These are phyloP conservation scores for Cutaneotrichosporon spelunceum DNA, from an alignment of 1,284 basidiomycete genomes.

Conservation along the genomic window DNA sequence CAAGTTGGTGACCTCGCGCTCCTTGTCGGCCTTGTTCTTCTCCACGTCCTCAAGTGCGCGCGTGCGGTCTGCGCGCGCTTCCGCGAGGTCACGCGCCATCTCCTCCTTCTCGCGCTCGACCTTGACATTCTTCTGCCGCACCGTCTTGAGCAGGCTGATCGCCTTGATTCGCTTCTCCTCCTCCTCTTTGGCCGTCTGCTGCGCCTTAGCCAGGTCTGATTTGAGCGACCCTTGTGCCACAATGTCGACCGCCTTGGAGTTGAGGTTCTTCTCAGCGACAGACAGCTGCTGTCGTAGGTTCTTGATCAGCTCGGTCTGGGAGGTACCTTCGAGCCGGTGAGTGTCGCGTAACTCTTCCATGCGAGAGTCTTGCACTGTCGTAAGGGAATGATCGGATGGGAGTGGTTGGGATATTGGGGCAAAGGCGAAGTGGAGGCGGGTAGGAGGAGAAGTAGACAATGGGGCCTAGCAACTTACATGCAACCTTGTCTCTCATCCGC, in stretches of 20 bases:
- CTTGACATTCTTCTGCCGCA: slow-evolving; percentile 87
- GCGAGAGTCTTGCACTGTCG: slow-evolving; percentile 72
- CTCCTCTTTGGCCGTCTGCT: slow-evolving; percentile 72
- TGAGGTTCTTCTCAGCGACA: slow-evolving; percentile 64
- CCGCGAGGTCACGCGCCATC: slow-evolving; percentile 58
- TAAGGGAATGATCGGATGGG: slow-evolving; percentile 14
- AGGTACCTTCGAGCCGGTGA: slow-evolving; percentile 70
- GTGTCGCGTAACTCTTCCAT: slow-evolving; percentile 78
- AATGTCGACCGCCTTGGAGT: slow-evolving; percentile 53
- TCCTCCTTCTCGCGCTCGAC: slow-evolving; percentile 89
- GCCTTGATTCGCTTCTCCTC: slow-evolving; percentile 95
- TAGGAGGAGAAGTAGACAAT: too few relatives aligned
- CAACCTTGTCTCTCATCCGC: slow-evolving; percentile 65
- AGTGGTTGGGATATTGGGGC: too few relatives aligned
- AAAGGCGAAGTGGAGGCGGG: too few relatives aligned
- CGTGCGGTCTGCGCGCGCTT: slow-evolving; percentile 61
- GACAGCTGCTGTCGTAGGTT: slow-evolving; percentile 64
- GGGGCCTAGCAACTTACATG: background rate
- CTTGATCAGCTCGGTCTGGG: slow-evolving; percentile 69
- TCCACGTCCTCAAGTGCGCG: slow-evolving; percentile 51
- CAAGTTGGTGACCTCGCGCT: slow-evolving; percentile 65
- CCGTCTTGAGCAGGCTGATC: slow-evolving; percentile 80
- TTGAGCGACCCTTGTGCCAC: slow-evolving; percentile 60
- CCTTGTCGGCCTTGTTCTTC: slow-evolving; percentile 60
- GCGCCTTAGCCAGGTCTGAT: slow-evolving; percentile 62